Conservation (phyloP, 176 grass and related monocot species). For the Avena insularis region DNA sequence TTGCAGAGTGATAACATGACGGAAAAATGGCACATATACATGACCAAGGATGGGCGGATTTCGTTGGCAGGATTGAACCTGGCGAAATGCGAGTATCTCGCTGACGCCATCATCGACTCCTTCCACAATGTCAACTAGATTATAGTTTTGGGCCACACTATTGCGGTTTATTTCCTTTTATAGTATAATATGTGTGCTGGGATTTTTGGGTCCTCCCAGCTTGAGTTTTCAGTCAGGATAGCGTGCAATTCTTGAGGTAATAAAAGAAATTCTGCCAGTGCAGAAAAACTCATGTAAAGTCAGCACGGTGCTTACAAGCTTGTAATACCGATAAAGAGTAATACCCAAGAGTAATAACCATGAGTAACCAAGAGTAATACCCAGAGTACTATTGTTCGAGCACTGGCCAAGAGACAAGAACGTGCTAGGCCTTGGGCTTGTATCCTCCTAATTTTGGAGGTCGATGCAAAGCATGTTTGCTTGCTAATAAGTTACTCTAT, state of each 20-base stretch:
- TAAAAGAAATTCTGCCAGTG: not conserved
- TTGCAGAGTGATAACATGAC: slow-evolving; percentile 91
- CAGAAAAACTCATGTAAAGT: not conserved
- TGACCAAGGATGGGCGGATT: slow-evolving; percentile 98
- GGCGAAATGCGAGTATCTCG: slow-evolving; percentile 88
- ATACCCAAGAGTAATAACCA: too few species aligned
- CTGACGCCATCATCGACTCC: slow-evolving; percentile 92
- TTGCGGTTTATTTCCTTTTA: not conserved
- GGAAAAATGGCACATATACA: slow-evolving; percentile 91
- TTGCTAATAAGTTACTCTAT: too few species aligned
- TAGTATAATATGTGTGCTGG: slow-evolving; percentile 40
- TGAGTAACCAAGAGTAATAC: not conserved
- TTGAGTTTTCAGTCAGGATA: slow-evolving; percentile 27
- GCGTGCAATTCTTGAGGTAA: slow-evolving; percentile 10
- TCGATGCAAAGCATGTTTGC: not conserved
- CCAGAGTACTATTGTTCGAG: not conserved
- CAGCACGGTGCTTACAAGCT: not conserved
- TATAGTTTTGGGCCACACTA: not conserved
- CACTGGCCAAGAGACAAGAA: not conserved
- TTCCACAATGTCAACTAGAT: slow-evolving; percentile 81
- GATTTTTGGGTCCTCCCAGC: slow-evolving; percentile 61
- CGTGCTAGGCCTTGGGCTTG: not conserved
- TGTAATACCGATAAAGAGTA: not conserved
- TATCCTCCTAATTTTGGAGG: not conserved
- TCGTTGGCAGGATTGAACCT: slow-evolving; percentile 83